Conservation (phyloP, 768 basidiomycete genomes). For the Amanita subjunquillea region DNA sequence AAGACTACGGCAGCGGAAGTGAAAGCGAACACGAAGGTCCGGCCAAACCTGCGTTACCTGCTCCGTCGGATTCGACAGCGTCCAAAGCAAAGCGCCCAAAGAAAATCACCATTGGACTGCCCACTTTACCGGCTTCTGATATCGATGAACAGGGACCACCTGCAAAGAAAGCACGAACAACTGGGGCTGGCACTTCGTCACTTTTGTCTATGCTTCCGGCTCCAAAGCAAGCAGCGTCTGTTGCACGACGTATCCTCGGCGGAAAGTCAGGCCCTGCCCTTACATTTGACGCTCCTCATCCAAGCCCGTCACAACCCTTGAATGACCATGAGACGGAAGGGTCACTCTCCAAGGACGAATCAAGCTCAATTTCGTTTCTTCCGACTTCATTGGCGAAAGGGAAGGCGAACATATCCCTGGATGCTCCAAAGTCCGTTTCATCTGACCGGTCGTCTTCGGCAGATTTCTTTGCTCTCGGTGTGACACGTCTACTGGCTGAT, state of each 20-base stretch:
- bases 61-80: constrained; percentile 5
- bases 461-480: constrained; percentile 67
- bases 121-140: constrained; percentile 24
- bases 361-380: constrained; percentile 37
- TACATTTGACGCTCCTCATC: constrained; percentile 36
- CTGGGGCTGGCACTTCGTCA: constrained; percentile 53
- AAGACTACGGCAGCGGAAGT: constrained; percentile 67
- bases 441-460: constrained; percentile 23
- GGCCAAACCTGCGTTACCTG: constrained; percentile 9
- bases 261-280: constrained; percentile 51
- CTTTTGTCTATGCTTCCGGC: constrained; percentile 67
- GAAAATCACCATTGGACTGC: constrained; percentile 54
- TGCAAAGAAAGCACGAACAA: constrained; percentile 46
- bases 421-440: constrained; percentile 18
- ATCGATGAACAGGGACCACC: constrained; percentile 34
- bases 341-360: constrained; percentile 7
- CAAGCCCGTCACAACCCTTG: constrained; percentile 5
- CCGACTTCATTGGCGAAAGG: constrained; percentile 54
- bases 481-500: constrained; percentile 10
- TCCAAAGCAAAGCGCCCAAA: constrained; percentile 29
- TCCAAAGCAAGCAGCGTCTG: constrained; percentile 47
- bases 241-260: constrained; percentile 53
- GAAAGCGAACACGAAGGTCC: constrained; percentile 42
- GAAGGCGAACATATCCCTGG: constrained; percentile 45
- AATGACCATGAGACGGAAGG: constrained; percentile 10